A percentile compares a stretch with the other conserved stretches of the same genome.
phyloP scores from a whole-genome alignment of 116 monocot species.

The Zostera marina region DNA sequence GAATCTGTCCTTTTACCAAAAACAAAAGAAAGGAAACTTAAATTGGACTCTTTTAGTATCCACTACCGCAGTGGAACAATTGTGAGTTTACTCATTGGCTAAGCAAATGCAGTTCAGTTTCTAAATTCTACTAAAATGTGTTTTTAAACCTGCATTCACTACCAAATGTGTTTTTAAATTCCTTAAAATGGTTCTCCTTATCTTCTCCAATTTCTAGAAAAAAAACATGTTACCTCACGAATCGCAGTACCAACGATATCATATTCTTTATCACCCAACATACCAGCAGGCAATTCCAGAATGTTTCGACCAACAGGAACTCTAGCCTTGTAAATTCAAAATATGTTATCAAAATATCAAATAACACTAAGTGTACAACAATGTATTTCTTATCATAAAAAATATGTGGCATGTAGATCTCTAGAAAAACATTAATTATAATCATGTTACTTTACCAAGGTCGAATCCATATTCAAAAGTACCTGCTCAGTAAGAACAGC shows the following conservation, averaged over 20 bases:
- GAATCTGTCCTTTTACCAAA: too few relatives aligned
- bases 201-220: not conserved
- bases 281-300: conserved; percentile 93
- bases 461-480: not conserved
- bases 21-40: too few relatives aligned
- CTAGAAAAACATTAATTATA: not conserved
- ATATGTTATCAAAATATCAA: conserved; percentile 4
- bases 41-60: too few relatives aligned
- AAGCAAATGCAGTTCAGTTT: too few relatives aligned
- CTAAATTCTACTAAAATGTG: too few relatives aligned
- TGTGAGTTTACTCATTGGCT: too few relatives aligned
- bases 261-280: conserved; percentile 72
- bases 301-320: conserved; percentile 87
- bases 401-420: not conserved
- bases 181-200: too few relatives aligned
- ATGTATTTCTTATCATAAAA: not conserved
- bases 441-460: not conserved
- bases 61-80: too few relatives aligned
- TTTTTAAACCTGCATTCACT: too few relatives aligned
- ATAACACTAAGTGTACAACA: not conserved
- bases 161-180: too few relatives aligned
- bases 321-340: conserved; percentile 41
- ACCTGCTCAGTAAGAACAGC: conserved; percentile 97
- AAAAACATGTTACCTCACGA: conserved; percentile 52
- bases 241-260: conserved; percentile 81